phyloP scores from a whole-genome alignment of 768 basidiomycete genomes.

The Amanita rubescens region DNA sequence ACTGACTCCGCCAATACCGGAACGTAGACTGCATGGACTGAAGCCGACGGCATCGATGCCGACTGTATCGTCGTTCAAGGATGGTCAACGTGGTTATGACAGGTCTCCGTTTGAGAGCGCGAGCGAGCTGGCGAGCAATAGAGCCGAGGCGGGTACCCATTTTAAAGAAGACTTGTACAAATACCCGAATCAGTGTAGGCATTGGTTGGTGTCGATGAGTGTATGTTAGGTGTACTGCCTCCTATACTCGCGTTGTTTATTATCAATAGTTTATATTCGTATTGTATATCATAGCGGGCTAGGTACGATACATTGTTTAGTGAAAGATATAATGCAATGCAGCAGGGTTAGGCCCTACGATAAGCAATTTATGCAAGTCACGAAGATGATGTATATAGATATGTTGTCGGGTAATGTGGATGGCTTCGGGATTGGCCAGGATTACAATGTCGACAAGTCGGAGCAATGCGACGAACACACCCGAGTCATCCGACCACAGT shows the following conservation, averaged over 20 bases:
- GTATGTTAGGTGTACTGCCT: too few species aligned
- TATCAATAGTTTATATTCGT: not conserved
- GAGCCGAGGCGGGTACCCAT: not conserved
- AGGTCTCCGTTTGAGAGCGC: slow-evolving; percentile 63
- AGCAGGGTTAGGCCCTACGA: not conserved
- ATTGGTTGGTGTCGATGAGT: too few species aligned
- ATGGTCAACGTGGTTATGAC: slow-evolving; percentile 26
- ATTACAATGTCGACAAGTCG: too few species aligned
- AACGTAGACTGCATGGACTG: slow-evolving; percentile 23
- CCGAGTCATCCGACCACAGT: too few species aligned
- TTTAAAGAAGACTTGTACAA: slow-evolving; percentile 4
- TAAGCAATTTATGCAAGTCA: too few species aligned
- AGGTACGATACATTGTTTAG: not conserved
- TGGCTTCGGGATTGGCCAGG: too few species aligned
- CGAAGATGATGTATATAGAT: too few species aligned
- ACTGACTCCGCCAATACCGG: slow-evolving; percentile 42
- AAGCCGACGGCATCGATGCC: not conserved
- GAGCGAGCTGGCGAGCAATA: slow-evolving; percentile 31
- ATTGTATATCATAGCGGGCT: slow-evolving; percentile 1
- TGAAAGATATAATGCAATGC: not conserved
- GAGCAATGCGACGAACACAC: not conserved
- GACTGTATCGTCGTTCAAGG: not conserved
- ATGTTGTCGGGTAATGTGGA: not conserved
- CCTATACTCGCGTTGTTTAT: too few species aligned
- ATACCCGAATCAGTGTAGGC: not conserved